Base-by-base conservation (phyloP, 495 filamentous ascomycete genomes). In the Xylaria telfairii region DNA sequence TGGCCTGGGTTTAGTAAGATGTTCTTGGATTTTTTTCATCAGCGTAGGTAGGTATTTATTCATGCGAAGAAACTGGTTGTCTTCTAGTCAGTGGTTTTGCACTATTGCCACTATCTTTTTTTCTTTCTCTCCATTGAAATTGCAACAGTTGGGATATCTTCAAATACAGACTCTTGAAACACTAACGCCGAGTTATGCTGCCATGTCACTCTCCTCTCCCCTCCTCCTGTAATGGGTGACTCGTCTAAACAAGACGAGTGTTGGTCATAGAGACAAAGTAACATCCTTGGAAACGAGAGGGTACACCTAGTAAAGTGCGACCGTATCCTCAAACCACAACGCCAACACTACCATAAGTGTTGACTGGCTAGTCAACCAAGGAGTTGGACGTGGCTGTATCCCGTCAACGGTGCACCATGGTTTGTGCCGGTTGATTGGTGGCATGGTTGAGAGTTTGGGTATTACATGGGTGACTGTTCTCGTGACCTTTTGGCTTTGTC, bases 131-230 rank as follows among this genome's bases (percentile, higher is more conserved):
- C n/a, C n/a, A n/a, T n/a, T n/a, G n/a, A n/a, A n/a, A n/a, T n/a
- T n/a, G n/a, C n/a, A n/a, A n/a, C n/a, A n/a, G n/a, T n/a, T n/a
- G n/a, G 39, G 26, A 44, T 30, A 44, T 37, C 42, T 17, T 30
- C 39, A 17, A 60, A 65, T 65, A 2, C 30, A 46, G 12, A 68
- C 4, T 12, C 17, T 30, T 26, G 17, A 17, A 53, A 69, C 21
- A 42, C 12, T 30, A 54, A 54, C 57, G 67, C 57, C 46, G 24
- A 30, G 44, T 46, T 69, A 69, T 63, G 67, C 57, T 62, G n/a
- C 6, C 54, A 42, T 28, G 10, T 34, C n/a, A n/a, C n/a, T n/a
- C n/a, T 21, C 30, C 41, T 68, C 51, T 28, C 44, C 4, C 37
- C 4, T 26, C 47, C 24, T 54, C 12, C 3, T 28, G 4, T 54